phyloP scores from a whole-genome alignment of 352 stramenopile genomes.

The Phytophthora hybrid region DNA sequence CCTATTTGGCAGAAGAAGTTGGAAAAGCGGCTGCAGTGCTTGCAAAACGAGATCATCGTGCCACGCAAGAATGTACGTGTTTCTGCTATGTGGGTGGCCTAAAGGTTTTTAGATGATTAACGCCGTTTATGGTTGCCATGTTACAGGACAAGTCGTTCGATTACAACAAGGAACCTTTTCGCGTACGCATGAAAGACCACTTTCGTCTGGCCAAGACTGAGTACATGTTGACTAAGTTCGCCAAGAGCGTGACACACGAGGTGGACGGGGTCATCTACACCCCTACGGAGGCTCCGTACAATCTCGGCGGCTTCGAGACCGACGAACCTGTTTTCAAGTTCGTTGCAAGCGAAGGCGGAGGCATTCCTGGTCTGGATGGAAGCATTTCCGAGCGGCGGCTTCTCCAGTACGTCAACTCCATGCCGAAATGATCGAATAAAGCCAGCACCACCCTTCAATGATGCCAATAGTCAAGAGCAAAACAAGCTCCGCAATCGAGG shows the following conservation, averaged over 20 bases:
- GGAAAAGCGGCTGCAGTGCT: slow-evolving; percentile 87
- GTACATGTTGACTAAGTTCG: slow-evolving; percentile 88
- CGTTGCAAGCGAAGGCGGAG: slow-evolving; percentile 83
- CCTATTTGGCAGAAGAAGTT: slow-evolving; percentile 90
- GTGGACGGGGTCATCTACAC: slow-evolving; percentile 91
- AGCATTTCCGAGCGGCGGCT: slow-evolving; percentile 83
- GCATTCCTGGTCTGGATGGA: slow-evolving; percentile 83
- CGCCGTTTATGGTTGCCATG: not conserved
- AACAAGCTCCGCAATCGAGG: slow-evolving; percentile 29
- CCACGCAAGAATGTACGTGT: slow-evolving; percentile 82
- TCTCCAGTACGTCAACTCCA: slow-evolving; percentile 83
- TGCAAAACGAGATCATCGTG: slow-evolving; percentile 91
- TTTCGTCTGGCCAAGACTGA: slow-evolving; percentile 89
- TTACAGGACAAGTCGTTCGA: slow-evolving; percentile 78
- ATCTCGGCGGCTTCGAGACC: slow-evolving; percentile 84
- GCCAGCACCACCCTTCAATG: slow-evolving; percentile 22
- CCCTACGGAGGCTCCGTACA: slow-evolving; percentile 84
- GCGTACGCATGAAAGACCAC: slow-evolving; percentile 91
- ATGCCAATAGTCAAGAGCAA: slow-evolving; percentile 22
- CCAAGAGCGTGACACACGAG: slow-evolving; percentile 87
- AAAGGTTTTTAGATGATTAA: slow-evolving; percentile 6
- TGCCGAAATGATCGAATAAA: slow-evolving; percentile 57
- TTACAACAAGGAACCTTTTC: slow-evolving; percentile 84
- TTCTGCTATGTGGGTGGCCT: not conserved
- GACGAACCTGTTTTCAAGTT: slow-evolving; percentile 92